Base-by-base conservation (phyloP, 2,329 filamentous ascomycete genomes). In the Fusarium gaditjirri region DNA sequence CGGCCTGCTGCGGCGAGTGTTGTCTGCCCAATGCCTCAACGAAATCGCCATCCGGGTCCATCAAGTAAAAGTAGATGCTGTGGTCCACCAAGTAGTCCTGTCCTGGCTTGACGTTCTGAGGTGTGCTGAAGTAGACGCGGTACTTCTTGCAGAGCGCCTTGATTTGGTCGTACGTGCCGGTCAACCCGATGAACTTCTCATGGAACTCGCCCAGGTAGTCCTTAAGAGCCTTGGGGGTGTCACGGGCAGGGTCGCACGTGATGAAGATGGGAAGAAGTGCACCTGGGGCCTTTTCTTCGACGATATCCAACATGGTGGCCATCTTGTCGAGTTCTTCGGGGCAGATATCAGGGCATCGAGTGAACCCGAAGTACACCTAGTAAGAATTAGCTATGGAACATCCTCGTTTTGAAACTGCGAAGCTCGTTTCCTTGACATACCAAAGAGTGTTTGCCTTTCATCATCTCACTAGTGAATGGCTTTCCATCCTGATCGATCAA, bases 281-380 rank as follows among this genome's bases (percentile, higher is more conserved):
- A 62, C 82, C 82, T 49, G 88, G 86, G 8, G 79, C 77, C 76
- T 86, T 82, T 54, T 84, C 84, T 74, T 90, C 85, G 47, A 92
- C 87, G 11, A 89, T 85, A 79, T 99, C 94, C 79, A 97, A 92
- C 90, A 98, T 97, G 65, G 88, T 87, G n/a, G 95, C 93, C 95
- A 99, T 98, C 86, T 99, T 99, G 85, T 99, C 96, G 77, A 99
- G 92, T 84, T 99, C 96, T 79, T 99, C 96, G 38, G 96, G 96
- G 85, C 96, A 99, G 80, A 99, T 99, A 81, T 99, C 96, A 29
- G 96, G 96, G 81, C 96, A 99, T 83, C 98, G 95, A 13, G 94
- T 95, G 87, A 99, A 99, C 78, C 96, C 96, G 81, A 99, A 99
- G 85, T 99, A 99, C 41, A 98, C 91, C 94, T 96, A 73, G 4